phyloP scores from a whole-genome alignment of 192 early-diverging fungal genomes.

The Podila horticola region DNA sequence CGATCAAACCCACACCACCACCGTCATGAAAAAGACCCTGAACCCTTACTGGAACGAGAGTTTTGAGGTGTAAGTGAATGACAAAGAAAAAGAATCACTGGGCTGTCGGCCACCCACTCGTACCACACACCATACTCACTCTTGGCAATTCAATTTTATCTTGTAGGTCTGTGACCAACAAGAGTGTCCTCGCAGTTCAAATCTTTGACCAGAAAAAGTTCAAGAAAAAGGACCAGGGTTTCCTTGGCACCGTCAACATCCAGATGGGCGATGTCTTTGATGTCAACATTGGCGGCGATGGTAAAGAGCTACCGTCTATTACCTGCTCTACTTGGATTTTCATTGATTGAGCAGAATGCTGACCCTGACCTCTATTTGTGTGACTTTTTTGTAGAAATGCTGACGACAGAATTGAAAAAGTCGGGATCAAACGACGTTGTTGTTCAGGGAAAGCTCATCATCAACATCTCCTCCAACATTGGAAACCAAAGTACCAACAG shows the following conservation, averaged over 20 bases:
- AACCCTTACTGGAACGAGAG: constrained; percentile 98
- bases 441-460: constrained; percentile 85
- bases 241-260: constrained; percentile 90
- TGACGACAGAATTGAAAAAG: constrained; percentile 88
- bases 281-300: constrained; percentile 75
- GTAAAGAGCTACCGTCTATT: constrained; percentile 20
- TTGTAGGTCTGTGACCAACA: constrained; percentile 70
- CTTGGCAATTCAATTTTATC: background rate
- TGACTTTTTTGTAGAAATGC: constrained; percentile 66
- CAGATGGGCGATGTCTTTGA: constrained; percentile 86
- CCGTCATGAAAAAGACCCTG: constrained; percentile 85
- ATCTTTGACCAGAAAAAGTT: constrained; percentile 98
- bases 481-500: background rate
- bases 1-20: constrained; percentile 94
- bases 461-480: constrained; percentile 72
- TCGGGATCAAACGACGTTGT: constrained; percentile 75
- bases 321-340: background rate
- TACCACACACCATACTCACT: no score
- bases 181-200: constrained; percentile 88
- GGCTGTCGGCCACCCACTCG: no score
- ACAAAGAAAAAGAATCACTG: background rate
- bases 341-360: background rate
- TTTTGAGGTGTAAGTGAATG: constrained; percentile 72
- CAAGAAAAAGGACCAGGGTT: constrained; percentile 89
- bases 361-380: background rate